phyloP scores from a whole-genome alignment of 2,329 filamentous ascomycete genomes.

The Penicillium sp. region DNA sequence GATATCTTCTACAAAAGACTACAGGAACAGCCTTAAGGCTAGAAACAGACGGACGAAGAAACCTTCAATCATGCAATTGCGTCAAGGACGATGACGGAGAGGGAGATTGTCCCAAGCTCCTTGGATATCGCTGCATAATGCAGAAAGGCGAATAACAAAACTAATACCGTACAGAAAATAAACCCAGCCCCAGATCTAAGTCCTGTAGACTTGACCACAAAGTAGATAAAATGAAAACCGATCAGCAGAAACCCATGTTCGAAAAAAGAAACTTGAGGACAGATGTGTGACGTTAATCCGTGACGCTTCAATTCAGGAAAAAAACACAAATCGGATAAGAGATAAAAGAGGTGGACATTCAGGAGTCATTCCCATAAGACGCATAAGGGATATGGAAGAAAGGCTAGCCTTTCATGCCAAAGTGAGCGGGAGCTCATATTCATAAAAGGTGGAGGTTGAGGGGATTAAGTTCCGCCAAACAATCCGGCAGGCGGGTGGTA shows the following conservation, averaged over 20 bases:
- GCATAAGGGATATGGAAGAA: conserved; percentile 3
- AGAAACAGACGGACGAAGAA: conserved; percentile 22
- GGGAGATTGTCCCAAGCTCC: conserved; percentile 28
- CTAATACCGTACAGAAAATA: conserved; percentile 29
- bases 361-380: conserved; percentile 16
- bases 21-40: not conserved
- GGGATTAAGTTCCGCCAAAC: conserved; percentile 28
- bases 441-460: conserved; percentile 1
- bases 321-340: conserved; percentile 3
- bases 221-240: conserved; percentile 14
- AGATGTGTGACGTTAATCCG: conserved; percentile 24
- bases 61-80: conserved; percentile 36
- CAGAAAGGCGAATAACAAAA: conserved; percentile 20
- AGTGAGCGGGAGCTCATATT: not conserved
- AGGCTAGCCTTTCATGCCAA: not conserved
- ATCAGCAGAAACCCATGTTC: conserved; percentile 17
- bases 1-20: not conserved
- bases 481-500: conserved; percentile 41
- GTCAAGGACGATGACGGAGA: conserved; percentile 27
- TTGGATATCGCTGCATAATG: conserved; percentile 38
- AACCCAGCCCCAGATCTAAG: conserved; percentile 23
- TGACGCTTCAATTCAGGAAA: conserved; percentile 24
- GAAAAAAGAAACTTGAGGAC: conserved; percentile 18
- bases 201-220: conserved; percentile 19
- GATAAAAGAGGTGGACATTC: conserved; percentile 13